A percentile compares a stretch with the other conserved stretches of the same genome.
These are phyloP conservation scores for Xylariales sp. DNA, from an alignment of 2,329 filamentous ascomycete genomes.

Conservation along the genomic window DNA sequence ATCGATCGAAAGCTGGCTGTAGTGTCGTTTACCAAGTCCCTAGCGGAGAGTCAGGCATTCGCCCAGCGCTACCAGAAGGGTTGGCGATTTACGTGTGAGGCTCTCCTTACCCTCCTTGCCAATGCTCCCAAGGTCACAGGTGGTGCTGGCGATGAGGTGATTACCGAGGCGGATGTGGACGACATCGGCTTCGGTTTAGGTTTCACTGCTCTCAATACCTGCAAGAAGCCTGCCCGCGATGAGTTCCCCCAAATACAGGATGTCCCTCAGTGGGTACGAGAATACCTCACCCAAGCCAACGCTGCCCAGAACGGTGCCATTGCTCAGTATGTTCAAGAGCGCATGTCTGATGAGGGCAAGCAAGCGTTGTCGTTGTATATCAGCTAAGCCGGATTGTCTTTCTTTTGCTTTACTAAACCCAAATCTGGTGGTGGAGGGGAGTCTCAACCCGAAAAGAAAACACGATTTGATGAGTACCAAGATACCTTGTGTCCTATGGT, in stretches of 20 bases:
- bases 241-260: slow-evolving; percentile 82
- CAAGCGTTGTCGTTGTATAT: slow-evolving; percentile 49
- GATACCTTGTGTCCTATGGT: too few relatives aligned
- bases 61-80: slow-evolving; percentile 79
- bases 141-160: slow-evolving; percentile 67
- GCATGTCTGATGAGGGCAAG: slow-evolving; percentile 60
- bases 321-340: slow-evolving; percentile 62
- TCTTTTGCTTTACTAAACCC: too few relatives aligned
- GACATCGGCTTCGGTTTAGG: slow-evolving; percentile 93
- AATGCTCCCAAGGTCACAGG: slow-evolving; percentile 71
- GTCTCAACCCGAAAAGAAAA: too few relatives aligned
- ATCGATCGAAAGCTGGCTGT: slow-evolving; percentile 92
- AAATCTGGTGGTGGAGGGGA: too few relatives aligned
- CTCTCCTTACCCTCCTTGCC: slow-evolving; percentile 82
- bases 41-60: slow-evolving; percentile 82
- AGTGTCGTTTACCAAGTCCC: slow-evolving; percentile 86
- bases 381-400: too few relatives aligned
- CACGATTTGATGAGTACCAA: too few relatives aligned
- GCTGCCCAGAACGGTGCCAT: slow-evolving; percentile 67
- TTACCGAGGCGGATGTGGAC: slow-evolving; percentile 86
- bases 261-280: slow-evolving; percentile 78
- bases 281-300: slow-evolving; percentile 75
- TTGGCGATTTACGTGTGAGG: slow-evolving; percentile 86
- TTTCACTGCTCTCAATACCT: slow-evolving; percentile 90
- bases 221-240: slow-evolving; percentile 69